A percentile compares a stretch with the other conserved stretches of the same genome.
These are phyloP conservation scores for Hamigera avellanea DNA, from an alignment of 495 filamentous ascomycete genomes.

Conservation along the genomic window DNA sequence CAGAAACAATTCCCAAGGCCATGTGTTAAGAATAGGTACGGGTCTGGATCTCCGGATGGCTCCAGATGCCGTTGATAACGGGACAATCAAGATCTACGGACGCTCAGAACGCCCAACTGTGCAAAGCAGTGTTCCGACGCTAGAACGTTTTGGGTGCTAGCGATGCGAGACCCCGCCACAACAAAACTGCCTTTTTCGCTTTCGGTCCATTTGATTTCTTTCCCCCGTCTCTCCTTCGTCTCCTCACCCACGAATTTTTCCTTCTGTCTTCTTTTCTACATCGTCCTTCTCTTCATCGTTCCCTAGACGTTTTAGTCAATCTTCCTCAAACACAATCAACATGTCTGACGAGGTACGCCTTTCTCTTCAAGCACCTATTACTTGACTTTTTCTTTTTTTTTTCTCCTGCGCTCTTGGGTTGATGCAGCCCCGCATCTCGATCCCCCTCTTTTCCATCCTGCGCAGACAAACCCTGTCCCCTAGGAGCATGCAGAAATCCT, in stretches of 20 bases:
- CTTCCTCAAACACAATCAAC: conserved; percentile 17
- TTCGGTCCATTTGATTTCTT: conserved; percentile 16
- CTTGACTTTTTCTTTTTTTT: conserved; percentile 2
- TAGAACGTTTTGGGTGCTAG: conserved; percentile 22
- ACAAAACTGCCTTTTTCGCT: conserved; percentile 23
- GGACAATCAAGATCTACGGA: no score
- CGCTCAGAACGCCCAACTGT: conserved; percentile 1
- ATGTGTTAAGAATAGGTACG: neutral
- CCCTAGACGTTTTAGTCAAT: conserved; percentile 1
- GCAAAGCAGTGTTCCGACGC: conserved; percentile 5
- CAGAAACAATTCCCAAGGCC: neutral
- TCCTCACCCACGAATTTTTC: conserved; percentile 3
- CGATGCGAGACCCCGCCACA: conserved; percentile 27
- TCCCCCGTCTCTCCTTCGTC: conserved; percentile 7
- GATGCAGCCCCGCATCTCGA: conserved; percentile 24
- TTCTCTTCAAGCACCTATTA: neutral
- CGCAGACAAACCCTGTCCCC: neutral
- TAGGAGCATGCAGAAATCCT: neutral
- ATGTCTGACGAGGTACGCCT: conserved; percentile 34
- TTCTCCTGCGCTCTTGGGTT: conserved; percentile 6
- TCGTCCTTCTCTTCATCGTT: conserved; percentile 5
- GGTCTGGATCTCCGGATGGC: no score
- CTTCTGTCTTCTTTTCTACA: conserved; percentile 13
- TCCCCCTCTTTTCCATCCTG: conserved; percentile 14
- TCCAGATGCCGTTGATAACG: conserved; percentile 2